phyloP scores from a whole-genome alignment of 2,329 filamentous ascomycete species.

The Gyromitra esculenta region DNA sequence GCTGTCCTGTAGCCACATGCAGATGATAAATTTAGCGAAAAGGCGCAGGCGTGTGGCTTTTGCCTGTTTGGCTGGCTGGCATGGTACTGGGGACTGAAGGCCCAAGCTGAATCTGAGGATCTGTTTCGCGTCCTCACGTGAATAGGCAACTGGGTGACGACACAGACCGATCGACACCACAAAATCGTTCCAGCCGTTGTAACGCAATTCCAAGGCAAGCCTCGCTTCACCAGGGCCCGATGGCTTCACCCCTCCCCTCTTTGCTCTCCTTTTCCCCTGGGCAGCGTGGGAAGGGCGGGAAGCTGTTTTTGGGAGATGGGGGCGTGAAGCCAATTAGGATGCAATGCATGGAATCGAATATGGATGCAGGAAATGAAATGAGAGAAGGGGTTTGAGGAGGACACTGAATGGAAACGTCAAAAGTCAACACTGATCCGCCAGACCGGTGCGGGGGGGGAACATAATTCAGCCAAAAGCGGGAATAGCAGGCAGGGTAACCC shows the following conservation, averaged over 20 bases:
- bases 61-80: neutral
- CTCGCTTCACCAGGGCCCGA: slow-evolving; percentile 35
- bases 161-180: slow-evolving; percentile 26
- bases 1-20: neutral
- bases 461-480: neutral
- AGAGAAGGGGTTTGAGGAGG: neutral
- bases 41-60: slow-evolving; percentile 11
- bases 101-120: slow-evolving; percentile 41
- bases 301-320: slow-evolving; percentile 3
- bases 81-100: slow-evolving; percentile 15
- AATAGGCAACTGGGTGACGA: slow-evolving; percentile 40
- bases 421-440: neutral
- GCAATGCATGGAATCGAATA: slow-evolving; percentile 15
- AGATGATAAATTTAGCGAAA: neutral
- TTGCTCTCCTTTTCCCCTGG: neutral
- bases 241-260: slow-evolving; percentile 20
- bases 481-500: slow-evolving; percentile 33
- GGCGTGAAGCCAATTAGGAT: slow-evolving; percentile 21
- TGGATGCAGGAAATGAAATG: slow-evolving; percentile 22
- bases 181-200: slow-evolving; percentile 20
- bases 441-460: neutral
- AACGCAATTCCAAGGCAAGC: slow-evolving; percentile 35
- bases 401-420: neutral
- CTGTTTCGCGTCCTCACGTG: slow-evolving; percentile 48
- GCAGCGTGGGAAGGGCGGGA: slow-evolving; percentile 2